Evolutionary conservation across 208 protist genomes (phyloP).

Genomic region (Crithidia mellificae): DNA sequence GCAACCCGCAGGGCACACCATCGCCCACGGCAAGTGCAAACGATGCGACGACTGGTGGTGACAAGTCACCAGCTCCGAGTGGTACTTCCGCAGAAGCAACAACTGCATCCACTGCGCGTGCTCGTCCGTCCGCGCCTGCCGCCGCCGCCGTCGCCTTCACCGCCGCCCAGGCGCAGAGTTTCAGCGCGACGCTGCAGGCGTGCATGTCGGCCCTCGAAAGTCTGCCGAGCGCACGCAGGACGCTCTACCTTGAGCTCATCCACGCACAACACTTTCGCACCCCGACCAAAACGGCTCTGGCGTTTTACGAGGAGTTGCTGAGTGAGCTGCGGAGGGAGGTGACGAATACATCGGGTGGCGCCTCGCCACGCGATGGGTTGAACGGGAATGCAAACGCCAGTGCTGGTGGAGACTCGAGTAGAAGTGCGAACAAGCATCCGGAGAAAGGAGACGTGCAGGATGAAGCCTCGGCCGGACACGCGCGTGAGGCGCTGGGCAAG

Average conservation of each 20-base stretch:
- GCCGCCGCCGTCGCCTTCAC: slow-evolving; percentile 20
- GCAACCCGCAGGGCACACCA: too few species aligned
- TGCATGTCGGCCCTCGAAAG: slow-evolving; percentile 62
- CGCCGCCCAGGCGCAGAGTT: slow-evolving; percentile 42
- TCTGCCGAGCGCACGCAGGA: slow-evolving; percentile 44
- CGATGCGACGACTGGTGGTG: too few species aligned
- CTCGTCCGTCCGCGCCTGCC: not conserved
- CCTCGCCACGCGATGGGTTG: not conserved
- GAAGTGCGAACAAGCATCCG: not conserved
- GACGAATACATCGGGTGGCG: slow-evolving; percentile 5
- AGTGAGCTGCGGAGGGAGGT: slow-evolving; percentile 42
- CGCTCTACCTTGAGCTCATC: slow-evolving; percentile 58
- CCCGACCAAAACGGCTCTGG: slow-evolving; percentile 42
- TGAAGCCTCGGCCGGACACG: slow-evolving; percentile 20
- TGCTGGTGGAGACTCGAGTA: not conserved
- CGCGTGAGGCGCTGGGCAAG: slow-evolving; percentile 43
- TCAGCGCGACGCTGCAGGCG: slow-evolving; percentile 53
- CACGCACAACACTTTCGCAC: slow-evolving; percentile 41
- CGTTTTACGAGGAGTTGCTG: slow-evolving; percentile 56
- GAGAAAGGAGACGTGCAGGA: not conserved
- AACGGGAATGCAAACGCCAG: too few species aligned
- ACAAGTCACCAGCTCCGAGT: too few species aligned
- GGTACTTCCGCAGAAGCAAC: not conserved
- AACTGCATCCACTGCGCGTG: not conserved
- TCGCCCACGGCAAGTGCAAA: too few species aligned